A percentile compares a stretch with the other conserved stretches of the same genome.
These are phyloP conservation scores for Telopea speciosissima DNA, from an alignment of 177 flowering plant species.

Conservation along the genomic window DNA sequence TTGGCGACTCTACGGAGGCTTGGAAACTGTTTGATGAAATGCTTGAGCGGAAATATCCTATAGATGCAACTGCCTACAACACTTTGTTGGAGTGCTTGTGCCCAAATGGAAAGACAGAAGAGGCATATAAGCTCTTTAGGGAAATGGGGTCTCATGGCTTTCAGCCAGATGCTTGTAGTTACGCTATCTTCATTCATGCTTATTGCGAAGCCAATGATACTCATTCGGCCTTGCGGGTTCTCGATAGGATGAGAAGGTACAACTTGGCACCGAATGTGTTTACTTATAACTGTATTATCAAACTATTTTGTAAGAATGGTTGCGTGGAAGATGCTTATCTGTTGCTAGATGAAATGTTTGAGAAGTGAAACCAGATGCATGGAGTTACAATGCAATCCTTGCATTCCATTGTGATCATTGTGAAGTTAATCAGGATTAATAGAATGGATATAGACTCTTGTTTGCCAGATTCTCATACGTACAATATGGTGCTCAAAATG, in stretches of 20 bases:
- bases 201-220: conserved; percentile 56
- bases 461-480: conserved; percentile 66
- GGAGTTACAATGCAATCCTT: conserved; percentile 79
- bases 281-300: conserved; percentile 69
- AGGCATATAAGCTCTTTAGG: conserved; percentile 51
- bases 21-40: conserved; percentile 80
- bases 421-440: conserved; percentile 62
- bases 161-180: conserved; percentile 60
- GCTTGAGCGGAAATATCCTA: conserved; percentile 37
- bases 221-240: conserved; percentile 53
- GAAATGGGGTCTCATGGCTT: conserved; percentile 51
- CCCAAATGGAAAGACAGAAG: conserved; percentile 52
- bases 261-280: conserved; percentile 55
- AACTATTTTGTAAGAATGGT: conserved; percentile 48
- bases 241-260: conserved; percentile 71
- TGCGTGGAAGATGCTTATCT: conserved; percentile 68
- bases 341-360: conserved; percentile 69
- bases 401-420: conserved; percentile 64
- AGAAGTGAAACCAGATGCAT: conserved; percentile 56
- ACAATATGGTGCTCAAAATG: conserved; percentile 84
- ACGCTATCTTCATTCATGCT: conserved; percentile 65
- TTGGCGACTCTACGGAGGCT: conserved; percentile 40
- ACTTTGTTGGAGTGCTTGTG: conserved; percentile 63
- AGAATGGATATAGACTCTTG: conserved; percentile 61
- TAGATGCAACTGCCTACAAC: conserved; percentile 62